Base-by-base conservation (phyloP, 208 protist species). In the Trypanosoma boissoni region DNA sequence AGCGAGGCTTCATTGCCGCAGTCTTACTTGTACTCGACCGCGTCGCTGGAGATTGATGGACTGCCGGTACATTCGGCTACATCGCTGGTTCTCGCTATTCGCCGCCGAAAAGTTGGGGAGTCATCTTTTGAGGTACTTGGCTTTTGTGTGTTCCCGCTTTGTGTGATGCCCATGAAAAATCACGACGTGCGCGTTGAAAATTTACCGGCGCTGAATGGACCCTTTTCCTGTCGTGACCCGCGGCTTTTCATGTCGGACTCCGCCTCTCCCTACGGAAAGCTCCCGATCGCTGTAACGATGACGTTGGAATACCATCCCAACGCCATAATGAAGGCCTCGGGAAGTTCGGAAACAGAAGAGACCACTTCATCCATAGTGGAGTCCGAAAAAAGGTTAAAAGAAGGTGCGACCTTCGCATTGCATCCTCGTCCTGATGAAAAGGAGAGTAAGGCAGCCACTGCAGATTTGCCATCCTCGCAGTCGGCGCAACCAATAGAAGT, bases 111-210 rank as follows among this genome's bases (percentile, higher is more conserved):
- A 8, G 53, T 63, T 16, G 76, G 64, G 5, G 58, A 72, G 31
- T 32, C 50, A 6, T 24, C 48, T 9, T 85, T 81, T 61, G 58
- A 76, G 20, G 85, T 95, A 8, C 49, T 91, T 31, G 88, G 88
- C 50, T 92, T 91, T 72, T 86, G 83, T 48, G 88, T 95, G 44
- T 79, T 95, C 58, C 88, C 88, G 21, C 72, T 95, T 21, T 95
- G 85, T 65, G 75, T 95, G 58, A 80, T 95, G 81, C 84, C 85
- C 32, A 85, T 95, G 84, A 68, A 86, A 54, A 76, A 95, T 58
- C 70, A 83, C 36, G 83, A 92, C 58, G 61, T 95, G 1, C 85
- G 75, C 20, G 80, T 92, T 8, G 85, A 92, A 67, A 81, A 92
- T 58, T 59, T 95, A 27, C 88, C 88, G 0, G 78, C 83, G 6